Evolutionary conservation across 164 flowering plant species (phyloP), one percentile per base, ranked within the genome.

Genomic region (Nelumbo lutea): DNA sequence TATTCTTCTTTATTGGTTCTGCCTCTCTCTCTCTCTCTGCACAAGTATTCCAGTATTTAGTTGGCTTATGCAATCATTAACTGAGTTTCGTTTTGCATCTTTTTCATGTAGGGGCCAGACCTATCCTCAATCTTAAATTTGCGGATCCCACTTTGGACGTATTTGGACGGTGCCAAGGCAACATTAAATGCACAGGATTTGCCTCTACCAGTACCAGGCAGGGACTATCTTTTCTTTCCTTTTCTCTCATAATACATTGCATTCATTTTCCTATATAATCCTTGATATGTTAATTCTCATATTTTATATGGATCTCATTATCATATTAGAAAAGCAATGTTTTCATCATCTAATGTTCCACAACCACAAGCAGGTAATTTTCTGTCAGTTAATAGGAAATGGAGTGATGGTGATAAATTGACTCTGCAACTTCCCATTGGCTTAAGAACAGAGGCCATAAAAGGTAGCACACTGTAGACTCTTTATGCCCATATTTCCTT

Each of bases 81-180:
- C 1, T 14, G 38, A 14, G 27, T 27, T 59, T 14, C 0, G 3
- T 13, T 40, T 9, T 9, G 15, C 43, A n/a, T 10, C 62, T 48
- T 9, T 40, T 13, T 41, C 51, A n/a, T 66, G 46, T 77, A 84
- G 88, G 85, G 69, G 15, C 65, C 71, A 59, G 77, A 63, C 56
- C 58, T 70, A 47, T 42, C 76, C 68, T 87, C 94, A 48, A 78
- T 79, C 40, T 73, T 95, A 76, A 83, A 88, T 59, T 63, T 95
- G 72, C 81, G 97, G 42, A 78, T 92, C 70, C 99, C 99, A 38
- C 11, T 44, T 51, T 92, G 99, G 99, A 75, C 96, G 43, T 14
- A 73, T 55, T 78, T 81, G 59, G 59, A 53, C 65, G 93, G 83
- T 66, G 80, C 87, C 42, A 76, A 68, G 64, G 93, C 84, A 62